Evolutionary conservation across 75 land plant species (phyloP), one percentile per base, ranked within the genome.

Genomic region (Sequoiadendron giganteum): DNA sequence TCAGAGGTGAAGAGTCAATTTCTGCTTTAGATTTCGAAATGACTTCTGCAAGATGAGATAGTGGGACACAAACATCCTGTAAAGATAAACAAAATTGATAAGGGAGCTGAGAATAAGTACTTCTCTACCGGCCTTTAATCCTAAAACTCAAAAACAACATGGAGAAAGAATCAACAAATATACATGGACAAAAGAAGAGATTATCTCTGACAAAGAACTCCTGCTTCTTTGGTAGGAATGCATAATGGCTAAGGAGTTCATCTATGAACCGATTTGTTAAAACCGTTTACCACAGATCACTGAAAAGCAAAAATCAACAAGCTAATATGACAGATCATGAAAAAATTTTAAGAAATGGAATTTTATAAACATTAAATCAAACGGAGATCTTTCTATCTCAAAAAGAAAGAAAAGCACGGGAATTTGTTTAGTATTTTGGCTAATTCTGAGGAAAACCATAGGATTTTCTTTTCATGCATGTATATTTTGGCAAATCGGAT

Each of bases 1-100:
- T 86, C 34, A 98, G 86, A 38, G 96, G 88, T n/a, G 99, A 98
- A 56, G 95, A 91, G 91, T 95, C 97, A 86, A 98, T 93, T 87
- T 90, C 88, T 88, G 89, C 56, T 87, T 98, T 97, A 25, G 98
- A 93, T 45, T 55, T 89, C 55, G 99, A 95, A 83, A 98, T 98
- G 68, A 97, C 90, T 82, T 98, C 99, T 70, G 97, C 99, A 80
- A 98, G 97, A 79, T 87, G 92, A 30, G 99, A 97, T 85, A 98
- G 87, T 61, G 99, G 99, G 86, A 98, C 99, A 92, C 99, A 98
- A 1, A 98, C 99, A 91, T 98, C 99, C 99, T 98, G 90, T n/a
- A 90, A 85, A 36, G 61, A 89, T 48, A 48, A 43, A 85, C 39
- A 85, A 21, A 56, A 56, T 28, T 4, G 11, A 38, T 56, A 85